Evolutionary conservation across 306 rosid species (phyloP).

Genomic region (Lithocarpus polystachyus): DNA sequence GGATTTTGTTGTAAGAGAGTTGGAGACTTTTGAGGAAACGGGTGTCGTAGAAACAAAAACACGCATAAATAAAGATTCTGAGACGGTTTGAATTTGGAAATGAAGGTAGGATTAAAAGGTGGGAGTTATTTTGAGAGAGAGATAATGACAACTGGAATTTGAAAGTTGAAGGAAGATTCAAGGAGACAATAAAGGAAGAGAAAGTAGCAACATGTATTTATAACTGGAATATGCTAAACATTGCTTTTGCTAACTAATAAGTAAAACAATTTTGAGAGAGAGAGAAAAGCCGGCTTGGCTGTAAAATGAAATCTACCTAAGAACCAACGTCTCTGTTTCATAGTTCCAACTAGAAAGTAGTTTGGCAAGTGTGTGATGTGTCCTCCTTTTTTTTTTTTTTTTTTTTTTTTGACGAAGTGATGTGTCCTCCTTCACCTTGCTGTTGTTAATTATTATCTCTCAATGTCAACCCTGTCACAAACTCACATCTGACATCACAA

Average conservation of each 20-base stretch:
- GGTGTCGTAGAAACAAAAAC: background rate
- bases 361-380: background rate
- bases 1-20: background rate
- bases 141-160: background rate
- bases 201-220: background rate
- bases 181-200: background rate
- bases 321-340: conserved; percentile 13
- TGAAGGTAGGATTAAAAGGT: background rate
- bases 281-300: conserved; percentile 4
- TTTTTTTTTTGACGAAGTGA: too few species aligned
- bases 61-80: background rate
- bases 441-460: background rate
- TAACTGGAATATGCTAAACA: background rate
- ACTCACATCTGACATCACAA: too few species aligned
- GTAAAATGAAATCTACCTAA: conserved; percentile 5
- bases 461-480: background rate
- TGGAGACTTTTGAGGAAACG: background rate
- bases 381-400: too few species aligned
- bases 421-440: background rate
- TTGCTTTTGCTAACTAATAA: background rate
- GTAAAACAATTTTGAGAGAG: background rate
- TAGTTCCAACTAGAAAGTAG: background rate
- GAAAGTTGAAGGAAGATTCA: background rate
- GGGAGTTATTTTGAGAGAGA: background rate
- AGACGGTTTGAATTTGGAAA: background rate